Evolutionary conservation across 1,139 yeast genomes (phyloP), one percentile per base, ranked within the genome.

Genomic region (Debaryomyces robertsiae): DNA sequence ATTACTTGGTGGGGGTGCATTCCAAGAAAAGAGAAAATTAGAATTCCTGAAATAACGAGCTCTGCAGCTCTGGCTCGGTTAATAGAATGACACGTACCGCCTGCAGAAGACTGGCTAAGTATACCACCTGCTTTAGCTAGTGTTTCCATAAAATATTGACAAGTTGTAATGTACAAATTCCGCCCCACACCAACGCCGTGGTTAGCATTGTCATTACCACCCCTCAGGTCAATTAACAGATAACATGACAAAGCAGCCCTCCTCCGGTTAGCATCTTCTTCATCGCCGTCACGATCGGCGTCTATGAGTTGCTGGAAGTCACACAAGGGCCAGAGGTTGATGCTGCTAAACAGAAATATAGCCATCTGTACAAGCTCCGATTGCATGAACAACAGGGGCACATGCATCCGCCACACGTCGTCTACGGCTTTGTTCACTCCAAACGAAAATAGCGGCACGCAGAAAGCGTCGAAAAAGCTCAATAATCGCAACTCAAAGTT

Each of bases 401-500:
- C 61, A 18, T 55, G 50, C 18, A 42, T 43, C 18, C 54, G 49
- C 69, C 70, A 67, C 7, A 58, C 55, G 13, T 46, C 36, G 14
- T 63, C 60, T n/a, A 61, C 52, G 7, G 34, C 44, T 13, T 43
- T 33, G 43, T 59, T 54, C 14, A 55, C 54, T n/a, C 56, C 58
- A 43, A 48, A 56, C 3, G 60, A 48, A 41, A 61, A 60, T 14
- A 62, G 36, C 3, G 57, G 51, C 5, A 62, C 46, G 42, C 71
- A 64, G 37, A 53, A 54, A 23, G 41, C 43, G 29, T 64, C 56
- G 48, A 67, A 67, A 45, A 61, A 65, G 10, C 55, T 50, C 18
- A 67, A 42, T 30, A 67, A 56, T 25, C 66, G 52, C 24, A 56
- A 50, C 44, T 68, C 73, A 42, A 66, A 66, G 16, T 48, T 52